Percentiles rank a stretch among this genome's conserved stretches.
These are phyloP conservation scores for Nakazawaea wickerhamii DNA, from an alignment of 805 yeast species.

Conservation along the genomic window DNA sequence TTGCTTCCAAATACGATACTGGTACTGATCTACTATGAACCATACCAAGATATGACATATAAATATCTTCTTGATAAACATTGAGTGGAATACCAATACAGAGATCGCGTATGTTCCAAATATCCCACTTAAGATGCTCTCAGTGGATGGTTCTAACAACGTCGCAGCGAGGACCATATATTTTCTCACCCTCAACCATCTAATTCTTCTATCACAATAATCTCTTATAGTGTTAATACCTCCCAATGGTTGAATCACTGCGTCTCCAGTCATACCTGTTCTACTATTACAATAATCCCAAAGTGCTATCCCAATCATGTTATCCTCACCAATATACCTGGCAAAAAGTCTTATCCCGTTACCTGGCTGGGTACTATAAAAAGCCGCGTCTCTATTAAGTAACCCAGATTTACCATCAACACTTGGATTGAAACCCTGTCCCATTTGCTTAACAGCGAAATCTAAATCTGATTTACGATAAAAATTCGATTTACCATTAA, in stretches of 20 bases:
- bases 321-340: slow-evolving; percentile 84
- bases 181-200: slow-evolving; percentile 84
- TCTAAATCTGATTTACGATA: slow-evolving; percentile 67
- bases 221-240: slow-evolving; percentile 39
- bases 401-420: slow-evolving; percentile 29
- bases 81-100: slow-evolving; percentile 31
- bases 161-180: slow-evolving; percentile 88
- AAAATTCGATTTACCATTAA: slow-evolving; percentile 82
- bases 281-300: slow-evolving; percentile 68
- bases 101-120: slow-evolving; percentile 61
- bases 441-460: slow-evolving; percentile 41
- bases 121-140: slow-evolving; percentile 59
- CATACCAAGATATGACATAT: slow-evolving; percentile 53
- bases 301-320: slow-evolving; percentile 82
- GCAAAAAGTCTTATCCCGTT: slow-evolving; percentile 67
- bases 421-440: slow-evolving; percentile 25
- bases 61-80: slow-evolving; percentile 35
- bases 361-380: slow-evolving; percentile 24
- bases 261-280: slow-evolving; percentile 75
- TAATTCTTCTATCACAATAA: slow-evolving; percentile 60
- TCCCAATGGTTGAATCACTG: slow-evolving; percentile 68
- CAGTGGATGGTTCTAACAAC: slow-evolving; percentile 81
- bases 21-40: slow-evolving; percentile 60
- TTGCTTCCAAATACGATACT: slow-evolving; percentile 40
- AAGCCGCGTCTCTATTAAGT: slow-evolving; percentile 26